Base-by-base conservation (phyloP, 148 eudicot genomes). In the Euryodendron excelsum region DNA sequence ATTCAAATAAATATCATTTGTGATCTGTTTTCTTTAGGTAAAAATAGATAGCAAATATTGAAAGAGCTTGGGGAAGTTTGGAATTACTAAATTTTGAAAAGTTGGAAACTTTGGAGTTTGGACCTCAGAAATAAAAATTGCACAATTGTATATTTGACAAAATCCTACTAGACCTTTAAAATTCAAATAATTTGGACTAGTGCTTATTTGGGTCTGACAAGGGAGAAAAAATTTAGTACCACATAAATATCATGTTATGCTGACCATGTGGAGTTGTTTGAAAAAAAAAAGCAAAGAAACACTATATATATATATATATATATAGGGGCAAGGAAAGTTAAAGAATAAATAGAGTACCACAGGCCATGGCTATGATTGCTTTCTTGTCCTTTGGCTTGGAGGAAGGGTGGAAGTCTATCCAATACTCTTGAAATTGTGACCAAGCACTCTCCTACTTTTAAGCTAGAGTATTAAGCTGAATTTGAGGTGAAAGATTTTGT, bases 391-490 rank as follows among this genome's bases (percentile, higher is more conserved):
- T 28, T 52, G 45, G 62, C 37, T 37, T 67, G 18, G 68, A 30
- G 1, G 10, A 47, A 47, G 74, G 23, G 58, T 47, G 11, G 13
- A 53, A 52, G 2, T 31, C 37, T 48, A 70, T 70, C 18, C 31
- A n/a, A 41, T 5, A 64, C 33, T 28, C 37, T 71, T 47, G 37
- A 48, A 47, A 71, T 61, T 70, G 3, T 68, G 72, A n/a, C 72
- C 18, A 23, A 68, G 41, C 72, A 68, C 52, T 68, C 14, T 23
- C 12, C 33, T 65, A 17, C 44, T 37, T 67, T 67, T 20, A 21
- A 30, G 45, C 45, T 41, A 41, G 8, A 4, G 23, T 9, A 0
- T n/a, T 18, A 3, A 21, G 60, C 23, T 59, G 15, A 2, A 23
- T 1, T 41, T 41, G 45, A 41, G 45, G 45, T 1, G 45, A 41